A percentile compares a stretch with the other conserved stretches of the same genome.
Evolutionary conservation across 768 basidiomycete species (phyloP).

Genomic region (Lepiota brunneoincarnata): DNA sequence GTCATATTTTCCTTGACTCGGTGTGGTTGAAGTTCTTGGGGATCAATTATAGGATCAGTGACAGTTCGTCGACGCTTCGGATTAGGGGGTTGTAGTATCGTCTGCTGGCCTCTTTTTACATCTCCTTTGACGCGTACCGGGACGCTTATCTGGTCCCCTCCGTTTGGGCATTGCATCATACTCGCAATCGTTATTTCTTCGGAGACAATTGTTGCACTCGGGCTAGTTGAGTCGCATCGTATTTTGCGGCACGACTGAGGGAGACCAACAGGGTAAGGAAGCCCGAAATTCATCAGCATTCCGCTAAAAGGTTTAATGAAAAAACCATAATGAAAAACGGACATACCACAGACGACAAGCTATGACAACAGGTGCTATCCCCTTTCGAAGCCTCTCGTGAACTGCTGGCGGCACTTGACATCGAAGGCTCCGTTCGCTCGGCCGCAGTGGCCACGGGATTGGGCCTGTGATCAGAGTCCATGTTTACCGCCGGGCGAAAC

Average conservation of each 20-base stretch:
- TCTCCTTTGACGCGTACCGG: slow-evolving; percentile 78
- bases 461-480: slow-evolving; percentile 27
- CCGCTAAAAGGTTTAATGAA: slow-evolving; percentile 40
- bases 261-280: slow-evolving; percentile 27
- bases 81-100: slow-evolving; percentile 44
- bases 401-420: slow-evolving; percentile 24
- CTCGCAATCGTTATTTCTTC: slow-evolving; percentile 73
- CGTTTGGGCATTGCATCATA: slow-evolving; percentile 82
- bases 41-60: slow-evolving; percentile 26
- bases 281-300: slow-evolving; percentile 29
- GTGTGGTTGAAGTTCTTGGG: slow-evolving; percentile 28
- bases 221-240: slow-evolving; percentile 81
- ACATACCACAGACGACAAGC: slow-evolving; percentile 82
- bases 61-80: slow-evolving; percentile 50
- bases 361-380: slow-evolving; percentile 59
- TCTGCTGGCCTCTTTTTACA: slow-evolving; percentile 79
- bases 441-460: slow-evolving; percentile 29
- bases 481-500: slow-evolving; percentile 25
- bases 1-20: slow-evolving; percentile 40
- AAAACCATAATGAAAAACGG: slow-evolving; percentile 27
- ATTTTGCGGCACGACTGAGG: slow-evolving; percentile 81
- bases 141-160: slow-evolving; percentile 82
- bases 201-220: slow-evolving; percentile 77
- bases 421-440: slow-evolving; percentile 33
- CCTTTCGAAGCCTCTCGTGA: slow-evolving; percentile 47